These are phyloP conservation scores for Fusarium piperis DNA, from an alignment of 2,329 filamentous ascomycete genomes.

Conservation along the genomic window DNA sequence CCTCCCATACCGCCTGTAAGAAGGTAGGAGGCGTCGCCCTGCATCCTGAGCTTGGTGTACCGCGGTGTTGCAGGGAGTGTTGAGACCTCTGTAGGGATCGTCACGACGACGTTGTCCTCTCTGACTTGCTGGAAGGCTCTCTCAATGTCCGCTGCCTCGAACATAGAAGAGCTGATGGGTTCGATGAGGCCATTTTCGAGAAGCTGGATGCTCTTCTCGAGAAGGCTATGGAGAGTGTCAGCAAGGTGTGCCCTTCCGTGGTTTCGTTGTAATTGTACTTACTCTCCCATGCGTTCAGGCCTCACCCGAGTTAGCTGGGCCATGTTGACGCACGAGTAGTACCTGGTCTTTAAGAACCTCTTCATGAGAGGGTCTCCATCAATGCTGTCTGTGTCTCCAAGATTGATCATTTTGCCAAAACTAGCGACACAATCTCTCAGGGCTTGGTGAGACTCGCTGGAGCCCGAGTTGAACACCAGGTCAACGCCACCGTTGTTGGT, in stretches of 20 bases:
- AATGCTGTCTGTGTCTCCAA: not conserved
- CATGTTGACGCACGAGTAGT: not conserved
- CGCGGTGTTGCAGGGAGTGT: not conserved
- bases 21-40: not conserved
- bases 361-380: not conserved
- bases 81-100: not conserved
- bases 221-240: not conserved
- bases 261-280: not conserved
- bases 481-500: not conserved
- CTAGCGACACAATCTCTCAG: conserved; percentile 8
- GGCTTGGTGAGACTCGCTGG: not conserved
- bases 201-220: not conserved
- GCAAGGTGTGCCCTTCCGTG: not conserved
- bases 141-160: not conserved
- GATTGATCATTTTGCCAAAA: conserved; percentile 8
- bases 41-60: not conserved
- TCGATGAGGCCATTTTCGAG: not conserved
- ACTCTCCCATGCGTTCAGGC: not conserved
- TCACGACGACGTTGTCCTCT: not conserved
- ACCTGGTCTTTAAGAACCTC: not conserved
- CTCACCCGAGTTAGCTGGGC: not conserved
- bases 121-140: not conserved
- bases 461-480: not conserved
- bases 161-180: not conserved
- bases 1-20: not conserved